Evolutionary conservation across 768 basidiomycete species (phyloP), one percentile per base, ranked within the genome.

Genomic region (Postia placenta): DNA sequence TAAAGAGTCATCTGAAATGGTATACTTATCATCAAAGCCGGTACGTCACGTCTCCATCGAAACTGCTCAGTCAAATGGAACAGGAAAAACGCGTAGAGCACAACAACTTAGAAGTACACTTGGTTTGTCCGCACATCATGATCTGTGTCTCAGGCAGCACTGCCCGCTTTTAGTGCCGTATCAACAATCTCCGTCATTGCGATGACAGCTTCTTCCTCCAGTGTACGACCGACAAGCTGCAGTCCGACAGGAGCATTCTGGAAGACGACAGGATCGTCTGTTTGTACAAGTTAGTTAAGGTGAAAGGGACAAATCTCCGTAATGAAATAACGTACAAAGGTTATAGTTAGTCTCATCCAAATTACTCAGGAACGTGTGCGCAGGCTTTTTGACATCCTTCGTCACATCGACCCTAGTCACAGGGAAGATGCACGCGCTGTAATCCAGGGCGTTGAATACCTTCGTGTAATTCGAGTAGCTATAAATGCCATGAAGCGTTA

Each of bases 391-490:
- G 19, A 45, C 47, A 49, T 79, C 77, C 4, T 75, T 47, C 2
- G 54, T 45, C 0, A 67, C 65, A 33, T 76, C 67, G 23, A 80
- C 78, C n/a, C 53, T 56, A 0, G 74, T 75, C 9, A 76, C 78
- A 3, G 78, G 78, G 52, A 79, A 69, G 14, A 67, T 64, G 14
- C 65, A 58, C 6, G 67, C 58, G 0, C 73, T 52, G 24, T 71
- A 77, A 52, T 79, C 75, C 50, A 69, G 58, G 15, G 67, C 51
- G 55, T 79, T 79, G 62, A 68, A 70, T 15, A 74, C 54, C 5
- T 60, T 62, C 0, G 76, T 76, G 53, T 76, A 78, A 17, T 50
- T 48, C 1, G 54, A 45, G 7, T 53, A 50, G 14, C 56, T 58
- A 14, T n/a, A n/a, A n/a, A n/a, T 26, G 17, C 25, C 19, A 5